Evolutionary conservation across 139 green algal genomes (phyloP), one percentile per base, ranked within the genome.

Genomic region (Auxenochlorella pyrenoidosa): DNA sequence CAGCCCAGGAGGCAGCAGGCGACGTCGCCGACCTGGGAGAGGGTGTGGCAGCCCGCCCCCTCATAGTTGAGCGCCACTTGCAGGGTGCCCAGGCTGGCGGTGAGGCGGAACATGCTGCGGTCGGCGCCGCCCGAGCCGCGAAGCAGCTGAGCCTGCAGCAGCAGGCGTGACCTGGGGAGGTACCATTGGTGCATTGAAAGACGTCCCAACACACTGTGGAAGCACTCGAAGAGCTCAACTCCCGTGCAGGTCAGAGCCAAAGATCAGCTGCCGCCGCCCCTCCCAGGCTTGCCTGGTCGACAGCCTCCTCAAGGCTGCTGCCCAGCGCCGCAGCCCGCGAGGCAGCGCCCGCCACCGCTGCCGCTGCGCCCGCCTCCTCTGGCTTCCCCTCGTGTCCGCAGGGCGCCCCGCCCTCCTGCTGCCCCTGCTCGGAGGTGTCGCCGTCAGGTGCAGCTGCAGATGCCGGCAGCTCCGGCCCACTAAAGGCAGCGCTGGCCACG

Each of bases 21-120:
- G 47, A 6, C 12, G 12, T 58, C 12, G 47, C 12, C 6, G 8
- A 84, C 91, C 41, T 92, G 71, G 3, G 92, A 91, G 79, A 97
- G 81, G 2, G 90, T 89, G 1, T 80, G 47, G 63, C 73, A 76
- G 28, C 28, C 36, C 24, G 47, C 43, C 0, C 82, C 90, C 86
- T 97, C 94, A 43, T 96, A 97, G 79, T 94, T 93, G 2, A 95
- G 54, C 32, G 84, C 58, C 47, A 95, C 89, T 84, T 93, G 84
- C 71, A 96, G 90, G 40, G 91, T 93, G 54, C 88, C 51, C 58
- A 95, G 70, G 32, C 87, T 34, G 22, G 94, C 85, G 75, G 86
- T 86, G 41, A 91, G n/a, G 71, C 66, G 82, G 85, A 94, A 91
- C n/a, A 89, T 71, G 30, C 71, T 82, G 68, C 87, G 86, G 32